Conservation (phyloP, 2,329 filamentous ascomycete genomes). For the Sarocladiaceae sp. region DNA sequence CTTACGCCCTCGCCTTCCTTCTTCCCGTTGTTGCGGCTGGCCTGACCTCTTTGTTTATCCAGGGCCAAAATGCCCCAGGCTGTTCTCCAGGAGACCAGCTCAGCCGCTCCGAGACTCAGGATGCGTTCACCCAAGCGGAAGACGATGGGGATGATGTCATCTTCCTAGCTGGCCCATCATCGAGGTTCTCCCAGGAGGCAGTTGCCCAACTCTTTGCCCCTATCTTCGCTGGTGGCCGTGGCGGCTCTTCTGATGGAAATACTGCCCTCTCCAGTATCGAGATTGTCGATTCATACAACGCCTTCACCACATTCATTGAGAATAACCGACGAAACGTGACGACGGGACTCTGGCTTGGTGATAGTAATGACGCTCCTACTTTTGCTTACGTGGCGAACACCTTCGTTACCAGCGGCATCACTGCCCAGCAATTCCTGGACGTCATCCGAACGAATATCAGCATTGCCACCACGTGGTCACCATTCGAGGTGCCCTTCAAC, state of each 20-base stretch:
- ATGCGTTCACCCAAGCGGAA: constrained; percentile 28
- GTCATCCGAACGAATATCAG: constrained; percentile 60
- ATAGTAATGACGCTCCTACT: constrained; percentile 51
- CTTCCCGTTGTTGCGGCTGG: constrained; percentile 76
- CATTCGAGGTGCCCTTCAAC: constrained; percentile 69
- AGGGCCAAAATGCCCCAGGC: constrained; percentile 41
- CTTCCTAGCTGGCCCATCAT: constrained; percentile 27
- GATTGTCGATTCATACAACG: constrained; percentile 55
- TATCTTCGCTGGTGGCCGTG: constrained; percentile 26
- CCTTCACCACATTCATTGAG: constrained; percentile 62
- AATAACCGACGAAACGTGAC: constrained; percentile 60
- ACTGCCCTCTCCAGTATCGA: constrained; percentile 29
- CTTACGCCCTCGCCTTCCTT: constrained; percentile 66
- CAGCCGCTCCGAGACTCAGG: constrained; percentile 32
- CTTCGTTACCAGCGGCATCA: constrained; percentile 50
- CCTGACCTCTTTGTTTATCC: constrained; percentile 70
- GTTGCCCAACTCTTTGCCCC: constrained; percentile 32
- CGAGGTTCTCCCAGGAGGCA: constrained; percentile 27
- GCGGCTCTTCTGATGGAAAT: constrained; percentile 14
- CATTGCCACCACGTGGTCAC: constrained; percentile 65
- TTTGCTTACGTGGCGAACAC: constrained; percentile 66
- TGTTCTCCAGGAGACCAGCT: constrained; percentile 47
- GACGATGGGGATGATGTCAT: constrained; percentile 18
- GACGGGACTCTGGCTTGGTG: constrained; percentile 71
- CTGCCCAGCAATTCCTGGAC: constrained; percentile 60